Base-by-base conservation (phyloP, 2,329 filamentous ascomycete species). In the Sphaerulina populicola region DNA sequence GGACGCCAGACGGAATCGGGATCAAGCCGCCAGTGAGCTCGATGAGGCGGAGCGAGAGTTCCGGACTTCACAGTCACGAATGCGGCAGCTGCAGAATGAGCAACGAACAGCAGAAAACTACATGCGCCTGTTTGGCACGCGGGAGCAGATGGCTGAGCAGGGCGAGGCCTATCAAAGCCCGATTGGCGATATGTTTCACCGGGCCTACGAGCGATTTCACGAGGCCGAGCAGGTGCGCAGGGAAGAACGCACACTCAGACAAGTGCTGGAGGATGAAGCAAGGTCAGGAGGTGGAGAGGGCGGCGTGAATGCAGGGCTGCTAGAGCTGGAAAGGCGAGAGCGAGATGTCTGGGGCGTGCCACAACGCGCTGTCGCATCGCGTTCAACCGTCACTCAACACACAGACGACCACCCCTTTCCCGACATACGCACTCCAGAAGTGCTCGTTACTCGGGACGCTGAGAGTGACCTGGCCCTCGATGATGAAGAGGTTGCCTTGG, bases 91-190 rank as follows among this genome's bases (percentile, higher is more conserved):
- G 10, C 65, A 65, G 42, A 64, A 62, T 14, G 66, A 69, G 39
- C 61, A 66, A 36, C 60, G 64, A 8, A 66, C 64, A 3, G 61
- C 63, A 4, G 66, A 69, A 44, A 69, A 69, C 43, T 69, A 68
- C 50, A 61, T 64, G 44, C 65, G 72, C 8, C 58, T 75, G 0
- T 76, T 75, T 52, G 74, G 74, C 11, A 70, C 69, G 0, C 61
- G 72, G 9, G 73, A 76, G 54, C 72, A 75, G 9, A 65, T 75
- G 46, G 62, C 71, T n/a, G 68, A 66, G 3, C 63, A 67, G 51
- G 67, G 67, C n/a, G 72, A 74, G 3, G 68, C 72, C 30, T 76
- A 75, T 55, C 68, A 72, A 49, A 73, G 70, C n/a, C 74, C 74
- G 0, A 70, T 76, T 10, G 68, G 71, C 14, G 66, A 67, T 53